Evolutionary conservation across 129 eudicot species (phyloP), one percentile per base, ranked within the genome.

Genomic region (Calendula officinalis): DNA sequence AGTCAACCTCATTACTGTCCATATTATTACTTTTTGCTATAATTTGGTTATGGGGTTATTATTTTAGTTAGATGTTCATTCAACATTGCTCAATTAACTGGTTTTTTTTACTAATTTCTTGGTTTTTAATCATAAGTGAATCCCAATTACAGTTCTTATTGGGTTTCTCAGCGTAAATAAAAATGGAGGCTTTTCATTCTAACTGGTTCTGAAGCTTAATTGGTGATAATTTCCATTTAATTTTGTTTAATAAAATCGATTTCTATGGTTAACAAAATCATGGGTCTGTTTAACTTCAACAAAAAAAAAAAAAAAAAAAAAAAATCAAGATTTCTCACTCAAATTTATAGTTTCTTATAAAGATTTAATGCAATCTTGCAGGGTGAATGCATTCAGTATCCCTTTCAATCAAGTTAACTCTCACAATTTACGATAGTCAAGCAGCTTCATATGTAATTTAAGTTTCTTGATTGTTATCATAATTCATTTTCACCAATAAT

Each of bases 401-500:
- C 33, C 39, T 67, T 57, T 17, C n/a, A 69, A 57, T 22, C 62
- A 38, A 60, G 68, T 60, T 68, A 51, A 60, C 59, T 22, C 10
- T 39, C 15, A 54, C 8, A n/a, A 49, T 37, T 50, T 38, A 50
- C 49, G 70, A 66, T 45, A 44, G 43, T 0, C 10, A 71, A 71
- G 41, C 65, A 53, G 50, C 67, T 51, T 44, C 52, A 66, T 72
- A 68, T 67, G 56, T 62, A 72, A 32, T 35, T 70, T 44, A 46
- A 75, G 71, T 47, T 69, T 39, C 57, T 64, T 58, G 62, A 45
- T 58, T 37, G 67, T 44, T 45, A 69, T 27, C 70, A 37, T 74
- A 32, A 62, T 69, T 51, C 40, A 32, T 62, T 62, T 48, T 44
- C 33, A 8, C 46, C 36, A 14, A 32, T 34, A n/a, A 80, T 80